Evolutionary conservation across 805 yeast species (phyloP), one percentile per base, ranked within the genome.

Genomic region (Lipomyces yamanashiensis): DNA sequence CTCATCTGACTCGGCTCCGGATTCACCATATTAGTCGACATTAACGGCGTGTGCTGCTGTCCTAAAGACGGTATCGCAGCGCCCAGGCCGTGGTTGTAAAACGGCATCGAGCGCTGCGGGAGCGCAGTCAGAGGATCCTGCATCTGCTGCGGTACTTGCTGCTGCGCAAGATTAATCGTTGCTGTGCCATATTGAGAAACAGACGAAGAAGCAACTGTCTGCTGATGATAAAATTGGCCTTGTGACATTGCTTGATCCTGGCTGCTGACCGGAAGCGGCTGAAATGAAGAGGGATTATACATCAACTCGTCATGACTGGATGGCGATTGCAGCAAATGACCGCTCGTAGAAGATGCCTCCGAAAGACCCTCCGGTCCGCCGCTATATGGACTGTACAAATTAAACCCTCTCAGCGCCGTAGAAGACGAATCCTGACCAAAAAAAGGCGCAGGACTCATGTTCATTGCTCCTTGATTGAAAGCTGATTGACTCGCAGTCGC

Each of bases 321-420:
- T 7, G 51, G 33, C 17, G 52, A 54, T 36, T 54, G 58, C 34
- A 34, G 15, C 13, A 10, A 4, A 23, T 23, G 34, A 12, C 57
- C 57, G 48, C 57, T 53, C 13, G 23, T 39, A 13, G 57, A 43
- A 15, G 57, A 53, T 2, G 34, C 57, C 8, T 53, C 44, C 13
- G 53, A 28, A 28, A 13, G 39, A 13, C 17, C 40, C 1, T 49
- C 57, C 3, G 17, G 39, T 9, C 48, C 57, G 19, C 21, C 17
- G 34, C 28, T 39, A 15, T 41, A 53, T 7, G 57, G 48, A 53
- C 57, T 53, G 39, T 53, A 39, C 19, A 39, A 12, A 17, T 19
- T 53, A 17, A 19, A 7, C 23, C 15, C 15, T 4, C 15, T 37
- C 15, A 34, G 7, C 40, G 40, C 1, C 4, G 43, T 10, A 19